A percentile compares a stretch with the other conserved stretches of the same genome.
Conservation (phyloP, 1,284 basidiomycete genomes). For the Chondrostereum purpureum region DNA sequence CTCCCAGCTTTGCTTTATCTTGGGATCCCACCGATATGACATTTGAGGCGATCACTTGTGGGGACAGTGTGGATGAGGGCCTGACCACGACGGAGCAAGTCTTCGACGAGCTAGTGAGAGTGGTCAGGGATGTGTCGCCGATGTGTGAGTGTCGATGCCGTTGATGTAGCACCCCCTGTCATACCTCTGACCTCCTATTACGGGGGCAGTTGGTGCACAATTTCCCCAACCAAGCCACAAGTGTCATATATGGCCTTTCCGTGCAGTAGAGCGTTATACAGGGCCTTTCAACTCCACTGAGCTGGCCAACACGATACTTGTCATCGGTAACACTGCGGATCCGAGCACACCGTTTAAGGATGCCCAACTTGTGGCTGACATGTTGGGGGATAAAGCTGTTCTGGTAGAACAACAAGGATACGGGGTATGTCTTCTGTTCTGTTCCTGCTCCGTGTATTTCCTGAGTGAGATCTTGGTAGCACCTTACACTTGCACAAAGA, state of each 20-base stretch:
- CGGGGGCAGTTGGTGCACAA: constrained; percentile 1
- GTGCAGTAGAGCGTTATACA: constrained; percentile 5
- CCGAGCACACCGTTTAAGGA: constrained; percentile 4
- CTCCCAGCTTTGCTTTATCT: too few species aligned
- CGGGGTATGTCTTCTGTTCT: not conserved
- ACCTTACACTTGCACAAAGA: not conserved
- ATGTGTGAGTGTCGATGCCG: not conserved
- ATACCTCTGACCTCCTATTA: not conserved
- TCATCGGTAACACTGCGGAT: constrained; percentile 6
- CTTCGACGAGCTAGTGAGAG: constrained; percentile 1
- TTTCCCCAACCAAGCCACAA: not conserved
- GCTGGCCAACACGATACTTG: constrained; percentile 1
- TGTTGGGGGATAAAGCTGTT: constrained; percentile 5
- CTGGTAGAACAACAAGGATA: constrained; percentile 4
- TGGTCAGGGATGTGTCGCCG: not conserved
- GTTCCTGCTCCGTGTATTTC: not conserved
- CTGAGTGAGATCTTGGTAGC: not conserved
- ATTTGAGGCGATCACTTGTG: not conserved
- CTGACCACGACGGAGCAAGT: not conserved
- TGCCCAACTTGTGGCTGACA: constrained; percentile 3
- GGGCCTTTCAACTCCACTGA: constrained; percentile 3
- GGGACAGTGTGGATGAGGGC: not conserved
- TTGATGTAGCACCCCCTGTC: not conserved
- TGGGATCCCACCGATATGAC: not conserved
- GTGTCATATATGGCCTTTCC: constrained; percentile 5